A percentile compares a stretch with the other conserved stretches of the same genome.
These are phyloP conservation scores for Leccinum boreale DNA, from an alignment of 768 basidiomycete genomes.

Conservation along the genomic window DNA sequence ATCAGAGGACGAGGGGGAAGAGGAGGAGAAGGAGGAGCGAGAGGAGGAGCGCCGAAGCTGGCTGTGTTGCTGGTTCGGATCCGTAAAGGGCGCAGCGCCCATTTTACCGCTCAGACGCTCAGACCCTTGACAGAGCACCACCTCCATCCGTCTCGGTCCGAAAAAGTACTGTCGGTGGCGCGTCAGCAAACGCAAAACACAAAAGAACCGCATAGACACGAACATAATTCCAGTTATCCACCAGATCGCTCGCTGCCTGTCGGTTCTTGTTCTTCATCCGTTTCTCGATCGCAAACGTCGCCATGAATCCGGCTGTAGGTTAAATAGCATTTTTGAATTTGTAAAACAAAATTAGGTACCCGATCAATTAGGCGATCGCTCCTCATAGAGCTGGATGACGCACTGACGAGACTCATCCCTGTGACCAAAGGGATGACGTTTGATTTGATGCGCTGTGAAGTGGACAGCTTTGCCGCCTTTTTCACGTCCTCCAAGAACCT, in stretches of 20 bases:
- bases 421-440: slow-evolving; percentile 31
- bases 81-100: slow-evolving; percentile 20
- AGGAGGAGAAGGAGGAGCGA: neutral
- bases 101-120: slow-evolving; percentile 28
- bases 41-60: neutral
- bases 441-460: slow-evolving; percentile 32
- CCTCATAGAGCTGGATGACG: neutral
- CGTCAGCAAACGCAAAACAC: neutral
- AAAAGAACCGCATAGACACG: neutral
- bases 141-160: slow-evolving; percentile 42
- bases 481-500: slow-evolving; percentile 41
- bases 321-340: neutral
- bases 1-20: neutral
- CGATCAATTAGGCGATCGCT: neutral
- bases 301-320: slow-evolving; percentile 18
- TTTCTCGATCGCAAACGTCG: slow-evolving; percentile 14
- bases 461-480: slow-evolving; percentile 32
- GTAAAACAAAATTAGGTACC: neutral
- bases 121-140: slow-evolving; percentile 33
- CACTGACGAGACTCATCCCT: slow-evolving; percentile 26
- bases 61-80: slow-evolving; percentile 20
- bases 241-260: slow-evolving; percentile 36
- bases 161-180: slow-evolving; percentile 42
- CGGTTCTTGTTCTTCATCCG: slow-evolving; percentile 37
- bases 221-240: slow-evolving; percentile 53